Evolutionary conservation across 1,284 basidiomycete genomes (phyloP).

Genomic region (Austroboletus niveus): DNA sequence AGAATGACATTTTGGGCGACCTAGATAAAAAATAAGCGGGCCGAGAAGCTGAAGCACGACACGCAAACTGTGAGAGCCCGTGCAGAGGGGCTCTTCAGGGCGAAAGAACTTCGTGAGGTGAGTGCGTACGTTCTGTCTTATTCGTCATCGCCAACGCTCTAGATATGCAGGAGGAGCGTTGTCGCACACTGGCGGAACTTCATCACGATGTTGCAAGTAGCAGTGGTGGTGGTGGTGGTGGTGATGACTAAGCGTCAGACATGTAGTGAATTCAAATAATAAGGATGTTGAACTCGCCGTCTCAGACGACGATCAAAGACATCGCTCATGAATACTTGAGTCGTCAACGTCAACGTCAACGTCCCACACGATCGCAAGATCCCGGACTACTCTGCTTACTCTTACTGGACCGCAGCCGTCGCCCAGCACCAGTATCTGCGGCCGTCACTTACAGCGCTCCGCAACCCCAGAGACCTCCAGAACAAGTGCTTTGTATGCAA

Average conservation of each 20-base stretch:
- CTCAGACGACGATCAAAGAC: constrained; percentile 22
- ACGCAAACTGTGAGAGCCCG: constrained; percentile 8
- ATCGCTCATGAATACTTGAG: not conserved
- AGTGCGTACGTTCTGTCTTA: not conserved
- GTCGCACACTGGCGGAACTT: constrained; percentile 17
- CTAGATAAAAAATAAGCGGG: constrained; percentile 23
- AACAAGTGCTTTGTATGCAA: constrained; percentile 77
- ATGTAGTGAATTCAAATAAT: not conserved
- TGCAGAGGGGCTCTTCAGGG: constrained; percentile 16
- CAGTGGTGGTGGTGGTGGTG: not conserved
- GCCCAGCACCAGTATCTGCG: constrained; percentile 45
- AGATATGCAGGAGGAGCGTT: constrained; percentile 17
- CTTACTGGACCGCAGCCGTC: constrained; percentile 66
- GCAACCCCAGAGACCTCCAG: constrained; percentile 60
- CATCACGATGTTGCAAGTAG: not conserved
- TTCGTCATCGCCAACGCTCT: not conserved
- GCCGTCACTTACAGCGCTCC: constrained; percentile 53
- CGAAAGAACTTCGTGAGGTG: constrained; percentile 29
- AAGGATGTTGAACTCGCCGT: constrained; percentile 17
- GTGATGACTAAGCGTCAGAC: constrained; percentile 27
- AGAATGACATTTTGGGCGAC: not conserved
- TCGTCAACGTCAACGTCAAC: constrained; percentile 7
- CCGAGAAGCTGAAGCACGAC: constrained; percentile 10
- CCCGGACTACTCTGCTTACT: constrained; percentile 60
- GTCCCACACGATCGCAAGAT: constrained; percentile 14